Conservation (phyloP, 2,329 filamentous ascomycete species). For the Paecilomyces fulvus region DNA sequence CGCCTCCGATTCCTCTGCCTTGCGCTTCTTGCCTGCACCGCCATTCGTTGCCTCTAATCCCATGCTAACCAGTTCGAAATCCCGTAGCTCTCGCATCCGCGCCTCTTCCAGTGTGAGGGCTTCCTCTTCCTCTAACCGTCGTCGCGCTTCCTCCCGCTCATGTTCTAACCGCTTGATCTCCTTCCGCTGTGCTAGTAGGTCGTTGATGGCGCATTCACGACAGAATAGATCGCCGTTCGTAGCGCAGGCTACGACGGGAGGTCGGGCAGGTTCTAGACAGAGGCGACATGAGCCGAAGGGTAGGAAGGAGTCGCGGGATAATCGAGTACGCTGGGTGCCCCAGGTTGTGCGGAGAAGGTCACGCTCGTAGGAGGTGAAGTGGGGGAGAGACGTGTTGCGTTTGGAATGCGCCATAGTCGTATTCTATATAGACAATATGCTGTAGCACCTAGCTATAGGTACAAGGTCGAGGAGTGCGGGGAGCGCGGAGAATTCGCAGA, state of each 20-base stretch:
- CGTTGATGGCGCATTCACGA: slow-evolving; percentile 82
- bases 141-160: slow-evolving; percentile 51
- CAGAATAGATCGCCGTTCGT: slow-evolving; percentile 83
- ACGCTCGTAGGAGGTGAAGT: slow-evolving; percentile 91
- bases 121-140: slow-evolving; percentile 54
- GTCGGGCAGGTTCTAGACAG: slow-evolving; percentile 70
- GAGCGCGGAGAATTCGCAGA: not conserved
- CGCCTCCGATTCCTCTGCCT: slow-evolving; percentile 17
- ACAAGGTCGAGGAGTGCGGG: not conserved
- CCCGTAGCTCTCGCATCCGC: slow-evolving; percentile 58
- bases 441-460: not conserved
- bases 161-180: slow-evolving; percentile 78
- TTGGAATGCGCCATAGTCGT: slow-evolving; percentile 48
- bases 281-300: slow-evolving; percentile 83
- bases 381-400: slow-evolving; percentile 81
- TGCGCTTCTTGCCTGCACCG: slow-evolving; percentile 7
- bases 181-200: slow-evolving; percentile 83
- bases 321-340: slow-evolving; percentile 72
- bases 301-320: slow-evolving; percentile 84
- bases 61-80: slow-evolving; percentile 80
- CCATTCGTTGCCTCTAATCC: slow-evolving; percentile 39
- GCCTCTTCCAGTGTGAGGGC: slow-evolving; percentile 60
- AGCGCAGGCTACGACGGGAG: slow-evolving; percentile 78
- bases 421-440: not conserved
- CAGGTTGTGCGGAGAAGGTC: slow-evolving; percentile 72